Conservation (phyloP, 164 flowering plant species). For the Magnolia kwangsiensis region DNA sequence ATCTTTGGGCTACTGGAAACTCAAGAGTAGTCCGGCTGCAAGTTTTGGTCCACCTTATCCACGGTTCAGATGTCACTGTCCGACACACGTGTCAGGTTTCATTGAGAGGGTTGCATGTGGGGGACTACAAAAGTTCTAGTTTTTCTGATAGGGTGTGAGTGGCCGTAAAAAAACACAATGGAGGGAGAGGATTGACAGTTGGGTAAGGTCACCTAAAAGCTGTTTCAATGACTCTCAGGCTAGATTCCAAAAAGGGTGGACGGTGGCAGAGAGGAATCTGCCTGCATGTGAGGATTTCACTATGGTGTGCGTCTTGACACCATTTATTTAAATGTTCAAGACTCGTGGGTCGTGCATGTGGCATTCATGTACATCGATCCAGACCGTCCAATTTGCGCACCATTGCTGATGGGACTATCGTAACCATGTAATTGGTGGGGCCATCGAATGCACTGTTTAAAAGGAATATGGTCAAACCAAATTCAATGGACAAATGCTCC, state of each 20-base stretch:
- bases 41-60: background rate
- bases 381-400: too few species aligned
- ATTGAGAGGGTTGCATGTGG: background rate
- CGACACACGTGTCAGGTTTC: background rate
- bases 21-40: background rate
- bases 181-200: background rate
- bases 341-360: background rate
- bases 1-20: too few species aligned
- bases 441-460: too few species aligned
- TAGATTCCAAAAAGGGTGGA: background rate
- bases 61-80: background rate
- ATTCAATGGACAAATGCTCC: too few species aligned
- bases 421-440: too few species aligned
- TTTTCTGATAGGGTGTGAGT: background rate
- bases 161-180: background rate
- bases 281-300: background rate
- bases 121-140: background rate
- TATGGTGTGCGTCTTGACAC: background rate
- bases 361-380: too few species aligned
- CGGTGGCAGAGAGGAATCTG: background rate
- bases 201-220: background rate
- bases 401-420: too few species aligned
- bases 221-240: background rate
- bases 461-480: too few species aligned
- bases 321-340: background rate